These are phyloP conservation scores for Onygenales sp. DNA, from an alignment of 2,329 filamentous ascomycete genomes.

Conservation along the genomic window DNA sequence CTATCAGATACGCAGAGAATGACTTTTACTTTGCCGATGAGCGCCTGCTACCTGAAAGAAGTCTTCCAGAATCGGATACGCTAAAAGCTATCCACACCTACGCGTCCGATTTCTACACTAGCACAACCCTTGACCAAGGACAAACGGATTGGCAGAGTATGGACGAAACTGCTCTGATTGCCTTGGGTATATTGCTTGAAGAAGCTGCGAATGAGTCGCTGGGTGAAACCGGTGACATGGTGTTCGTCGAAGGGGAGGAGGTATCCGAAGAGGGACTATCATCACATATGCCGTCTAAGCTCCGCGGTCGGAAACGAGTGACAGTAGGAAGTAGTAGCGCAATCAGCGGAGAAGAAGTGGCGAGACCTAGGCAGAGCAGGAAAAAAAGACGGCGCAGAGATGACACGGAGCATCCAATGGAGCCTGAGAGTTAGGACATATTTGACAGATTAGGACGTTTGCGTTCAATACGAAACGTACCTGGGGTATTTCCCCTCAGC, in stretches of 20 bases:
- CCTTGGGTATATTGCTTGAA: constrained; percentile 52
- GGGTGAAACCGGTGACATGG: constrained; percentile 49
- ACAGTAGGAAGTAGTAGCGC: constrained; percentile 10
- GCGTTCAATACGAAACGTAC: neutral
- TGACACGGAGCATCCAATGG: neutral
- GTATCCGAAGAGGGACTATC: constrained; percentile 14
- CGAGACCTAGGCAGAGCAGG: neutral
- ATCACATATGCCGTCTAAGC: constrained; percentile 4
- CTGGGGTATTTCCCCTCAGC: too few species aligned
- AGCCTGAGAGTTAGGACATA: neutral
- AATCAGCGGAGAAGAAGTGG: neutral
- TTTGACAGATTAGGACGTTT: neutral
- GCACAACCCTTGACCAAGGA: constrained; percentile 23
- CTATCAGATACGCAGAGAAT: constrained; percentile 42
- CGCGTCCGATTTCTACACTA: constrained; percentile 45
- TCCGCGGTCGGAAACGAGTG: constrained; percentile 12
- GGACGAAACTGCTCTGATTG: constrained; percentile 54
- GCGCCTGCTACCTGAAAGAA: constrained; percentile 26
- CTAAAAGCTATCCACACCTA: constrained; percentile 50
- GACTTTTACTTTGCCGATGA: constrained; percentile 48
- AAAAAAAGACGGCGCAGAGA: neutral
- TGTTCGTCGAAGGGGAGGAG: constrained; percentile 43
- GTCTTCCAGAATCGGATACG: constrained; percentile 48
- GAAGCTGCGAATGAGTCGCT: constrained; percentile 44
- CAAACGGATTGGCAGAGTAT: constrained; percentile 41